Base-by-base conservation (phyloP, 257 asterid genomes). In the Galeopsis tetrahit region DNA sequence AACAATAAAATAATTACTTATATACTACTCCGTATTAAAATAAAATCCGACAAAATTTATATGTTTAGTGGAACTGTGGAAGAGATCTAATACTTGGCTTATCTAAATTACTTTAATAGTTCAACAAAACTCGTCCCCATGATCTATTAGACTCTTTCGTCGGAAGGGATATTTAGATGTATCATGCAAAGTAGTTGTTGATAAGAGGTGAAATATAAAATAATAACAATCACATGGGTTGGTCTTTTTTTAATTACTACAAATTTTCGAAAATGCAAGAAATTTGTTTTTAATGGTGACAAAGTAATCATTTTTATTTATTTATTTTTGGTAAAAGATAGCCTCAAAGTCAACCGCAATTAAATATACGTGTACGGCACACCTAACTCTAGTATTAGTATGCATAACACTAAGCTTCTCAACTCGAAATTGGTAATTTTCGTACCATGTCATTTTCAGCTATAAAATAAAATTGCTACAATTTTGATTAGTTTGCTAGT, bases 181-280 rank as follows among this genome's bases (percentile, higher is more conserved):
- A 60, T 60, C 66, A 13, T 60, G 66, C 66, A 60, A 6, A 60
- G 66, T 6, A 60, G 44, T 60, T 4, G 44, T 60, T 4, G 66
- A 59, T 10, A 7, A 8, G 63, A 31, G 21, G 5, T 58, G 43
- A 3, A 32, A 33, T 10, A 59, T 13, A 59, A 4, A 59, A 34
- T 59, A 32, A 33, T 33, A 34, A 11, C 4, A 60, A 34, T 60
- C 66, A 60, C 66, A 60, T 60, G 42, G 64, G 64, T 11, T 58
- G 64, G 35, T 58, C 64, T 55, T 58, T 58, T 5, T 10, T 60
- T 3, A 60, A 60, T 34, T 35, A 2, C 32, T 35, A 2, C 32
- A 58, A 31, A 58, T 3, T 32, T 60, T 44, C 43, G 31, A 60
- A 34, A 31, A 32, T 10, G 3, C 39, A 33, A 58, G 42, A 32